Percentiles rank a stretch among this genome's conserved stretches.
These are phyloP conservation scores for Colletotrichum simmondsii DNA, from an alignment of 2,329 filamentous ascomycete species.

Conservation along the genomic window DNA sequence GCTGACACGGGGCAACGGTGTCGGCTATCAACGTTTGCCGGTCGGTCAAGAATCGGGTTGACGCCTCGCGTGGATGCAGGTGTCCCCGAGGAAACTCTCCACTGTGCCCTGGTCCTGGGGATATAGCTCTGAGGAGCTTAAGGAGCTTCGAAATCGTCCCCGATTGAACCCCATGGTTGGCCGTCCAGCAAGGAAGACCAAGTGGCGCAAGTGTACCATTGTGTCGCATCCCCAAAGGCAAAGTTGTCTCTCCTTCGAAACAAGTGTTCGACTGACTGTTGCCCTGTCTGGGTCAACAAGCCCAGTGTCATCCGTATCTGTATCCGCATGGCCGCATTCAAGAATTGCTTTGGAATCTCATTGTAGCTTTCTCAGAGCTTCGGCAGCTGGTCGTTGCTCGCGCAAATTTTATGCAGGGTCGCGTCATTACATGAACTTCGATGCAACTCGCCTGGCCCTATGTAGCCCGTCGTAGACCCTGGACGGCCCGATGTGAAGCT, in stretches of 20 bases:
- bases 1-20: conserved; percentile 14
- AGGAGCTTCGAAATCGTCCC: background rate
- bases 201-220: background rate
- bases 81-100: conserved; percentile 1
- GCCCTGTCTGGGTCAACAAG: background rate
- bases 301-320: too few species aligned
- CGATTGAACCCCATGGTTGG: conserved; percentile 7
- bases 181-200: background rate
- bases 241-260: background rate
- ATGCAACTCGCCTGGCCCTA: conserved; percentile 13
- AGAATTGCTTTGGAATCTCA: background rate
- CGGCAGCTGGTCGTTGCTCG: conserved; percentile 12
- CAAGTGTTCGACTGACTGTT: background rate
- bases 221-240: conserved; percentile 1
- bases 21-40: background rate
- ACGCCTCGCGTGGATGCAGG: conserved; percentile 6
- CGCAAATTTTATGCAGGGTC: conserved; percentile 14
- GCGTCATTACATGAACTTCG: conserved; percentile 13
- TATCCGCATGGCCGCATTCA: background rate
- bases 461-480: background rate
- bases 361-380: background rate
- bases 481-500: background rate
- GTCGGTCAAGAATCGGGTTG: background rate
- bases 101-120: conserved; percentile 7
- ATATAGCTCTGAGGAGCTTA: too few species aligned